Base-by-base conservation (phyloP, 202 grass and related monocot genomes). In the Zoysia matrella region DNA sequence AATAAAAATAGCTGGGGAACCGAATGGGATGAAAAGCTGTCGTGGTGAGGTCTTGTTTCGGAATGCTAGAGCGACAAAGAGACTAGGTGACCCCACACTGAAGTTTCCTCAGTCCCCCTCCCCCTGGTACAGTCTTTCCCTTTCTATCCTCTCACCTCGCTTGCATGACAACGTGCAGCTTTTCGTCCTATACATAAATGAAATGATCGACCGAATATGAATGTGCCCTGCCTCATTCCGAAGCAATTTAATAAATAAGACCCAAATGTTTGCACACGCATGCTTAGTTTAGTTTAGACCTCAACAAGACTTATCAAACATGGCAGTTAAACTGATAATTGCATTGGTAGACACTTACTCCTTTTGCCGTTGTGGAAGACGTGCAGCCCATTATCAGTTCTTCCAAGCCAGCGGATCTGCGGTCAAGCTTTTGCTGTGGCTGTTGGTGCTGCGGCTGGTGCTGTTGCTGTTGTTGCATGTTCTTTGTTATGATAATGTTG, bases 381-480 rank as follows among this genome's bases (percentile, higher is more conserved):
- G 92, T 98, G 87, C 95, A 98, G 58, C 95, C 91, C 95, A 90
- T 93, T 73, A 98, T 83, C 82, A 98, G 48, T 86, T 95, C 95
- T 90, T 98, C 95, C 77, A 93, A 80, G 82, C 95, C 92, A 6
- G 92, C 89, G 83, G 95, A 98, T 70, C 92, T 90, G 44, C 87
- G 82, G 55, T 93, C 92, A 87, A 91, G 85, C 74, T 98, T 95
- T 70, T 93, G 94, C 4, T 92, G 92, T 47, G 74, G 46, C 8
- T 93, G 92, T 11, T 85, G 84, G 43, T 85, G 80, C 11, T 79
- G 84, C 47, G 82, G 72, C 18, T 67, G 76, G 76, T 80, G 83
- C 53, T 85, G 74, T 7, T 73, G 75, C 75, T 83, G 85, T 79
- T 80, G 42, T 50, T 83, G 63, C 85, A 79, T 70, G 74, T 81